Conservation (phyloP, 1,284 basidiomycete genomes). For the Crepidotus sp. region DNA sequence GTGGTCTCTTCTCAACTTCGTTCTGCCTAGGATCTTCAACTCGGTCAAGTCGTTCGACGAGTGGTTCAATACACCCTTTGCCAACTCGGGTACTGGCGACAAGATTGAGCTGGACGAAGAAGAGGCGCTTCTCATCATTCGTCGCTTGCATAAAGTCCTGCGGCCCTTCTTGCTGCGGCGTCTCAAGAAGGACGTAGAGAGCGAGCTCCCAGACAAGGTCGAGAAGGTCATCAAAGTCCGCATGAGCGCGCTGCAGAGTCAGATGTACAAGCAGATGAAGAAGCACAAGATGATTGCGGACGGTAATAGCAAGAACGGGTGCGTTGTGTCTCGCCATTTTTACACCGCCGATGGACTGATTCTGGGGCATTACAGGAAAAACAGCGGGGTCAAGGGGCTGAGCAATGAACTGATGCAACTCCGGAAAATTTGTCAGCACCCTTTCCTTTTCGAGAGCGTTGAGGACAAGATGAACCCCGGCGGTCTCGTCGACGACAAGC, state of each 20-base stretch:
- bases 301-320: conserved; percentile 73
- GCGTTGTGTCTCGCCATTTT: conserved; percentile 19
- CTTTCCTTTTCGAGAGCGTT: conserved; percentile 92
- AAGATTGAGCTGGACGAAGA: conserved; percentile 99
- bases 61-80: conserved; percentile 99
- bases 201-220: conserved; percentile 96
- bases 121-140: conserved; percentile 96
- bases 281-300: conserved; percentile 95
- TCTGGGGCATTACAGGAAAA: conserved; percentile 40
- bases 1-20: conserved; percentile 98
- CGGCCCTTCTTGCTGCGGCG: conserved; percentile 94
- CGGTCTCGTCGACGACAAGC: conserved; percentile 76
- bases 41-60: conserved; percentile 99
- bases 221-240: conserved; percentile 99
- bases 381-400: conserved; percentile 74
- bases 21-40: conserved; percentile 97
- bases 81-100: conserved; percentile 92
- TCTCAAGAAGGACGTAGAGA: conserved; percentile 98
- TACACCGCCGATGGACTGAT: neutral
- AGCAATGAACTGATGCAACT: conserved; percentile 99
- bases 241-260: conserved; percentile 92
- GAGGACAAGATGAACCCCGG: conserved; percentile 86
- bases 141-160: conserved; percentile 96
- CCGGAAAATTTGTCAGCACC: conserved; percentile 98
- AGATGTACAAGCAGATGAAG: conserved; percentile 97